phyloP scores from a whole-genome alignment of 768 basidiomycete species.

The Tulasnella sp. region DNA sequence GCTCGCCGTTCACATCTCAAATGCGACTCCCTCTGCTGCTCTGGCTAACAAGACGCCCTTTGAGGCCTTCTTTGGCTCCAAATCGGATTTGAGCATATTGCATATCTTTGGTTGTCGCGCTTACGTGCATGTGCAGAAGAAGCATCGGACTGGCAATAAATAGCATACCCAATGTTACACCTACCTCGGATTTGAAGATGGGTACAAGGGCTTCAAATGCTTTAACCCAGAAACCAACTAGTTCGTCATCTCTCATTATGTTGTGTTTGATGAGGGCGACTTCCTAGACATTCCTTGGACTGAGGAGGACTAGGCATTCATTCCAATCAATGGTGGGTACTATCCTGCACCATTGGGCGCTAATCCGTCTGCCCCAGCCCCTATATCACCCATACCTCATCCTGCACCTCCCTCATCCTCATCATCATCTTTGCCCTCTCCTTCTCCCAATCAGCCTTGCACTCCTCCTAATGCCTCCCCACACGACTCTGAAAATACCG shows the following conservation, averaged over 20 bases:
- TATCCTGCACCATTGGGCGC: not conserved
- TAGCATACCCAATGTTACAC: slow-evolving; percentile 25
- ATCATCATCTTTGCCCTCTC: not conserved
- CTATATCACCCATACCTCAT: not conserved
- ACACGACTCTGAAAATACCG: not conserved
- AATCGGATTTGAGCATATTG: slow-evolving; percentile 19
- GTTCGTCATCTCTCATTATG: slow-evolving; percentile 5
- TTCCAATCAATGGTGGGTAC: not conserved
- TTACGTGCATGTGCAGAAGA: slow-evolving; percentile 18
- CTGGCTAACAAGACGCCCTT: slow-evolving; percentile 16
- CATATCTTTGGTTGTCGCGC: slow-evolving; percentile 21
- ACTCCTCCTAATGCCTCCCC: not conserved
- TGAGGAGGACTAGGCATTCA: not conserved
- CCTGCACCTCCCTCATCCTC: not conserved
- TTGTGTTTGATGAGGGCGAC: slow-evolving; percentile 13
- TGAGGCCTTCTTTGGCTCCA: slow-evolving; percentile 15
- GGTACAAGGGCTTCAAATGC: slow-evolving; percentile 29
- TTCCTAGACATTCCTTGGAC: not conserved
- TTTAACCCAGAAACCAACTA: slow-evolving; percentile 21
- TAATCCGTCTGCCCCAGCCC: not conserved
- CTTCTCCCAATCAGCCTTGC: not conserved
- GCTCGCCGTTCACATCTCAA: not conserved
- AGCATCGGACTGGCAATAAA: slow-evolving; percentile 2
- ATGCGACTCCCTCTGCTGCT: slow-evolving; percentile 6
- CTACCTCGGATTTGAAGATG: slow-evolving; percentile 30